These are phyloP conservation scores for Phytophthora constricta DNA, from an alignment of 352 stramenopile species.

Conservation along the genomic window DNA sequence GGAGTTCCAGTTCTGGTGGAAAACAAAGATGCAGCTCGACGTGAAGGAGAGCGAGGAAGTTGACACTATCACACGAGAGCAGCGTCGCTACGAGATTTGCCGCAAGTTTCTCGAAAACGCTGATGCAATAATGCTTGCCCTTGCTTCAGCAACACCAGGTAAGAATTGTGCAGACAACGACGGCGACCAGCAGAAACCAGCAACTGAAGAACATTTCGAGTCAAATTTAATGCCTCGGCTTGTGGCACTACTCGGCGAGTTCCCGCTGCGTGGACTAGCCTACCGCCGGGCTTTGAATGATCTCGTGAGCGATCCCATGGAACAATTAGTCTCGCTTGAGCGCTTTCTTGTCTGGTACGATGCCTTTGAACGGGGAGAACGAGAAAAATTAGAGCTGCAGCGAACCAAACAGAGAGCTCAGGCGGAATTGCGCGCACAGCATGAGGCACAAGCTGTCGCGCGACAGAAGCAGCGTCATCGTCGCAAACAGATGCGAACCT, in stretches of 20 bases:
- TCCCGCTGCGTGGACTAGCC: constrained; percentile 55
- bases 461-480: constrained; percentile 42
- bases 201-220: constrained; percentile 44
- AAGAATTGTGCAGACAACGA: background rate
- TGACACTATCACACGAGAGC: constrained; percentile 27
- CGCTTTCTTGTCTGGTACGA: constrained; percentile 66
- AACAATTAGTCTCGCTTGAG: constrained; percentile 54
- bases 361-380: constrained; percentile 50
- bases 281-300: constrained; percentile 58
- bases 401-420: constrained; percentile 49
- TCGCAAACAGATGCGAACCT: constrained; percentile 44
- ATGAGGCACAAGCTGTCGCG: constrained; percentile 37
- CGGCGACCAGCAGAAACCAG: background rate
- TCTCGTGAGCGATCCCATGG: constrained; percentile 40
- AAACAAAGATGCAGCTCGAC: constrained; percentile 69
- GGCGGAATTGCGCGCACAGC: constrained; percentile 45
- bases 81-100: constrained; percentile 34
- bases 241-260: constrained; percentile 55
- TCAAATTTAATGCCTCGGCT: constrained; percentile 67
- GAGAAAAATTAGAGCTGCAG: constrained; percentile 56
- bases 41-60: constrained; percentile 49
- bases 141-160: background rate
- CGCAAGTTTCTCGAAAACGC: constrained; percentile 53
- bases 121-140: constrained; percentile 34
- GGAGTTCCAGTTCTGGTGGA: constrained; percentile 82